Base-by-base conservation (phyloP, 1,139 yeast genomes). In the Diutina siamensis region DNA sequence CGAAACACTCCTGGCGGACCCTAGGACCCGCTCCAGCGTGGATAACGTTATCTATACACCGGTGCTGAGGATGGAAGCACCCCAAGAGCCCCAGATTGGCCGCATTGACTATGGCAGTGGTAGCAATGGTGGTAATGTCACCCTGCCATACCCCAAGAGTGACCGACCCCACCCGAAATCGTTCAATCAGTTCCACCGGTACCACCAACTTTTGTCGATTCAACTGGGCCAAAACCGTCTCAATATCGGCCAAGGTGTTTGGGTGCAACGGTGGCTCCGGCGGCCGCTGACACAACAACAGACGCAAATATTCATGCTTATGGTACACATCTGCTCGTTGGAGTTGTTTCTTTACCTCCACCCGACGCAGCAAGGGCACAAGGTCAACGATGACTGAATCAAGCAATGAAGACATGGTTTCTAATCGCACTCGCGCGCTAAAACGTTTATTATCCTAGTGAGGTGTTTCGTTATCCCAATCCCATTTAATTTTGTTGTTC, bases 401-500 rank as follows among this genome's bases (percentile, higher is more conserved):
- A n/a, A 33, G 18, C 17, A 33, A 19, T 19, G 17, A 19, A 9
- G 35, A 18, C 35, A 33, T 33, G 20, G 10, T 33, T 13, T n/a
- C n/a, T n/a, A n/a, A n/a, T n/a, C n/a, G n/a, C n/a, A n/a, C n/a
- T n/a, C n/a, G n/a, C n/a, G n/a, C n/a, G n/a, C 28, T 25, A 25
- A 7, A 25, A 25, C 10, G 28, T 25, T 7, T 25, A 25, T 25
- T 25, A 25, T 25, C 10, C 5, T 25, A 25, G 9, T 25, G 28
- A 25, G 28, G 28, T 25, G 9, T 7, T 25, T 25, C 5, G 9
- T 7, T 25, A 25, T 25, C 10, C 28, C 28, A 25, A 25, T 25
- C 28, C 28, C 5, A 19, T 8, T 20, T 65, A 80, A 56, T 79
- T 78, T 60, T 80, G 82, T 54, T 74, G 79, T 40, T 75, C 73